phyloP scores from a whole-genome alignment of 345 rosid genomes.

The Populus davidiana region DNA sequence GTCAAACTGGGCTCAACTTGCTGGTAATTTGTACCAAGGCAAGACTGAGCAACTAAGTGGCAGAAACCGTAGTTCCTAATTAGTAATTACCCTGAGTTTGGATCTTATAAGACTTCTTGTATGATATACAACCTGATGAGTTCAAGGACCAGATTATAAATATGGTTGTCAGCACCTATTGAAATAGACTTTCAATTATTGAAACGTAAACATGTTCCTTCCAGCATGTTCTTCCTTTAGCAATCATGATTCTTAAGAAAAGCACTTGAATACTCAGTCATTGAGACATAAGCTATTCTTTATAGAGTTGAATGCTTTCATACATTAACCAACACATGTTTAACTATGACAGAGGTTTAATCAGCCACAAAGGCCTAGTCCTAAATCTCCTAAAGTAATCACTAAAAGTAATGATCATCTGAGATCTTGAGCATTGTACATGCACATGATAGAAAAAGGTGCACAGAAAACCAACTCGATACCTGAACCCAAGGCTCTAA shows the following conservation, averaged over 20 bases:
- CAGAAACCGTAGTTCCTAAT: not conserved
- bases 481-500: constrained; percentile 99
- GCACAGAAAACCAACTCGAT: not conserved
- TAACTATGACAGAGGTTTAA: not conserved
- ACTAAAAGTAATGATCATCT: not conserved
- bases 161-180: not conserved
- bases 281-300: not conserved
- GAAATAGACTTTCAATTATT: not conserved
- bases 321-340: not conserved
- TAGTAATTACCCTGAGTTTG: not conserved
- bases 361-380: not conserved
- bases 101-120: not conserved
- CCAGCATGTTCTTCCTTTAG: not conserved
- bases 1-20: not conserved
- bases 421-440: not conserved
- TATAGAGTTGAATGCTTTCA: not conserved
- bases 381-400: not conserved
- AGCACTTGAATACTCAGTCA: not conserved
- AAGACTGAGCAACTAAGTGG: not conserved
- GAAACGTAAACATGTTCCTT: not conserved
- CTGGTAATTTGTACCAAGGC: not conserved
- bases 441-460: not conserved
- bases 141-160: not conserved
- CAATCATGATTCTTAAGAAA: not conserved
- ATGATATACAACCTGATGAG: not conserved